These are phyloP conservation scores for Phaeolepiota aurea DNA, from an alignment of 768 basidiomycete genomes.

Conservation along the genomic window DNA sequence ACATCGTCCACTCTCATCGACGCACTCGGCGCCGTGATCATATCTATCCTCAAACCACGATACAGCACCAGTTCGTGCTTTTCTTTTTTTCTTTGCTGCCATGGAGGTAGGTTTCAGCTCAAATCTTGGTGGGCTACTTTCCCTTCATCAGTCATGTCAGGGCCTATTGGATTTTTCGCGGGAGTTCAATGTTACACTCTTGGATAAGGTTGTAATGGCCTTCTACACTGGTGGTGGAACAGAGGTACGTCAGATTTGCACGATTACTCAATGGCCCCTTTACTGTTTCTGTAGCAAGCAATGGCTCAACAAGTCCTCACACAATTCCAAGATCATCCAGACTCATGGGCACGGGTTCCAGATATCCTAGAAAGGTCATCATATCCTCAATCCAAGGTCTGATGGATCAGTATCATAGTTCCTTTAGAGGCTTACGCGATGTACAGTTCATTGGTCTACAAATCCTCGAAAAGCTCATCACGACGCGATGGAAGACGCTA, in stretches of 20 bases:
- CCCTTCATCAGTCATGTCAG: conserved; percentile 33
- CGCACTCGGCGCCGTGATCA: conserved; percentile 1
- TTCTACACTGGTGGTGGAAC: conserved; percentile 81
- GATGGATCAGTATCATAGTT: too few species aligned
- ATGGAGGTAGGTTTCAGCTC: conserved; percentile 38
- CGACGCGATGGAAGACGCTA: conserved; percentile 91
- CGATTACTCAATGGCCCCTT: conserved; percentile 10
- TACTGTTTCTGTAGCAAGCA: conserved; percentile 63
- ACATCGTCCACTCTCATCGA: conserved; percentile 9
- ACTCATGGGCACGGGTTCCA: conserved; percentile 96
- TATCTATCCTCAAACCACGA: background rate
- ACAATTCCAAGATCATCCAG: conserved; percentile 92
- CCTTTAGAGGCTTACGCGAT: too few species aligned
- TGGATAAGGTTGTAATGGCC: conserved; percentile 91
- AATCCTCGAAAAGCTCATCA: conserved; percentile 93
- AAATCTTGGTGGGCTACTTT: conserved; percentile 10
- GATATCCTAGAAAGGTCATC: conserved; percentile 81
- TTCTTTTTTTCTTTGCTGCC: conserved; percentile 12
- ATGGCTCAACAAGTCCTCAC: conserved; percentile 89
- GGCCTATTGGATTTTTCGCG: conserved; percentile 87
- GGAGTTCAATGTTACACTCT: conserved; percentile 86
- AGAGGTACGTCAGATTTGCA: conserved; percentile 47
- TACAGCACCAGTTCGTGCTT: too few species aligned
- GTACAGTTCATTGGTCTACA: conserved; percentile 90
- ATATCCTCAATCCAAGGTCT: conserved; percentile 84